A percentile compares a stretch with the other conserved stretches of the same genome.
These are phyloP conservation scores for Elaeis oleifera DNA, from an alignment of 202 grass and related monocot species.

Conservation along the genomic window DNA sequence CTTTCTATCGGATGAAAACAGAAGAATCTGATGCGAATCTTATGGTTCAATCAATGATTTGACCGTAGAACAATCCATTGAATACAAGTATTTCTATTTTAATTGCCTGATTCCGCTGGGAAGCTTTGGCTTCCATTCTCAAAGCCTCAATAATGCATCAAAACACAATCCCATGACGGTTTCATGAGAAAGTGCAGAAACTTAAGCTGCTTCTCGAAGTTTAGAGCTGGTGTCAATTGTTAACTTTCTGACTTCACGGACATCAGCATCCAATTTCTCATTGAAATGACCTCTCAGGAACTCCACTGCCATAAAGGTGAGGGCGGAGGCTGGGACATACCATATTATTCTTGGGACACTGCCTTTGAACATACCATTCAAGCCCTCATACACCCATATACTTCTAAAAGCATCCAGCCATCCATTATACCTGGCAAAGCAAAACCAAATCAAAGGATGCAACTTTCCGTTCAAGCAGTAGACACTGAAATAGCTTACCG, in stretches of 20 bases:
- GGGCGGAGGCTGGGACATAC: conserved; percentile 76
- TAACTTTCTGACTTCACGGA: conserved; percentile 28
- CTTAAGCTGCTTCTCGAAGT: conserved; percentile 33
- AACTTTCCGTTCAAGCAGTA: background rate
- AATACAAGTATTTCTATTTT: too few relatives aligned
- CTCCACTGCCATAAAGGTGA: conserved; percentile 88
- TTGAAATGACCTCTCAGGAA: conserved; percentile 85
- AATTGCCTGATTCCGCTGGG: too few relatives aligned
- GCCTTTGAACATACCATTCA: conserved; percentile 73
- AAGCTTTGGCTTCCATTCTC: too few relatives aligned
- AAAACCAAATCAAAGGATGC: background rate
- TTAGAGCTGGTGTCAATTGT: conserved; percentile 40
- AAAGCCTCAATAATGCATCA: too few relatives aligned
- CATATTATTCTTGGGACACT: conserved; percentile 77
- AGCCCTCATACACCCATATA: conserved; percentile 68
- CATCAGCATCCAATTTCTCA: conserved; percentile 31
- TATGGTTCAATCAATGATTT: too few relatives aligned
- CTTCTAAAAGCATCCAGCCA: conserved; percentile 85
- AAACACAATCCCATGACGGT: too few relatives aligned
- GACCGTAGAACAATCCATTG: too few relatives aligned
- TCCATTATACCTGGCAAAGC: conserved; percentile 57
- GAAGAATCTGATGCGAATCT: too few relatives aligned
- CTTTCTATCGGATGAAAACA: too few relatives aligned
- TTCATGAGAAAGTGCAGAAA: background rate
- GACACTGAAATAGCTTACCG: too few relatives aligned